Evolutionary conservation across 202 grass and related monocot species (phyloP), one percentile per base, ranked within the genome.

Genomic region (Digitaria exilis): DNA sequence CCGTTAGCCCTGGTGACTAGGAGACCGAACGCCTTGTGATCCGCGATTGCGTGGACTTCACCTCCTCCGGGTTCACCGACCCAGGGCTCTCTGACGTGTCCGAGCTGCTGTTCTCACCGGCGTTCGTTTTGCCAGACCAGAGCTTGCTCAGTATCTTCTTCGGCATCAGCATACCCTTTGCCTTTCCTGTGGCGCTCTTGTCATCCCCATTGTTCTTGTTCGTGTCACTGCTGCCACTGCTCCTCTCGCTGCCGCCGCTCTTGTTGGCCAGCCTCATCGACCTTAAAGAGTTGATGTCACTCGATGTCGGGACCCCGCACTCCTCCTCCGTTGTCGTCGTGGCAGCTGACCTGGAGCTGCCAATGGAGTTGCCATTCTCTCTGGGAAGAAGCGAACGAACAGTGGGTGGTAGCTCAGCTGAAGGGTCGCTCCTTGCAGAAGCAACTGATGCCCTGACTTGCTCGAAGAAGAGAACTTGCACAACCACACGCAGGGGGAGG

Each of bases 401-500:
- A 31, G 48, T 62, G 1, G 69, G 75, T 35, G 93, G 84, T 18
- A 94, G 64, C 44, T 94, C 87, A 19, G 83, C 32, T 45, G 39
- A 71, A 30, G 71, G 26, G 29, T 70, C 81, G 2, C 28, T 81
- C 52, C 85, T 61, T 44, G 65, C 51, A 75, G 88, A 88, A 48
- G 84, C 63, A 13, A 34, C 67, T 7, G 88, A 87, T 43, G 88
- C 80, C 34, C 89, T 81, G 51, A 91, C 64, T 73, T 97, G 97
- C 82, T 96, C 86, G 34, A 99, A 97, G 89, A 97, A 99, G 65
- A 99, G 91, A 69, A 99, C 89, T 85, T 94, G 97, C 30, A 99
- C 97, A 45, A 99, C 93, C 37, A 99, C 91, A 14, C 97, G 93
- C 6, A 99, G 80, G 58, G 97, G 97, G 63, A 99, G 93, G 63